phyloP scores from a whole-genome alignment of 805 yeast genomes.

The Candida stauntonica region DNA sequence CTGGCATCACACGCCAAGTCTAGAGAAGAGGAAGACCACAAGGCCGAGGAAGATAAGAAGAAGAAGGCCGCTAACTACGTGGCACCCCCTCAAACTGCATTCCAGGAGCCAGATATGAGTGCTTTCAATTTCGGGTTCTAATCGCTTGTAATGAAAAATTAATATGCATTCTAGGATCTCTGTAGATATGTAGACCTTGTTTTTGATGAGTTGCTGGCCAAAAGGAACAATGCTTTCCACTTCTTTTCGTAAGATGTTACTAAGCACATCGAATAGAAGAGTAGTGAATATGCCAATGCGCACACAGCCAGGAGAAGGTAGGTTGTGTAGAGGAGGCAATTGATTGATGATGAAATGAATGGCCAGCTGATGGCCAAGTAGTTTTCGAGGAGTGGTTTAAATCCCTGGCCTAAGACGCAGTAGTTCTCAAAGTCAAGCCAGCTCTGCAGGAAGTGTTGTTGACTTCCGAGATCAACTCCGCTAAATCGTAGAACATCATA shows the following conservation, averaged over 20 bases:
- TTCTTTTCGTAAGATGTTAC: constrained; percentile 21
- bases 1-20: constrained; percentile 19
- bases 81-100: constrained; percentile 48
- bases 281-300: constrained; percentile 14
- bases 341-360: not conserved
- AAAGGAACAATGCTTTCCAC: constrained; percentile 17
- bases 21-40: constrained; percentile 15
- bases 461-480: constrained; percentile 2
- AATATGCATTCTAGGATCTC: too few relatives aligned
- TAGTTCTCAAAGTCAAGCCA: constrained; percentile 13
- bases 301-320: constrained; percentile 10
- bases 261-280: constrained; percentile 19
- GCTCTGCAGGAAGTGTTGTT: constrained; percentile 16
- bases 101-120: constrained; percentile 75
- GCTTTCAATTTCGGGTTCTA: constrained; percentile 52
- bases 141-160: not conserved
- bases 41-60: constrained; percentile 4
- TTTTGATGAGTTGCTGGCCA: constrained; percentile 5
- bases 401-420: constrained; percentile 16
- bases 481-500: constrained; percentile 16
- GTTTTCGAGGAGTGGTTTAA: constrained; percentile 16
- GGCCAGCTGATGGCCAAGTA: not conserved
- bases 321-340: constrained; percentile 2
- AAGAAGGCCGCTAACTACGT: constrained; percentile 10
- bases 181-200: too few relatives aligned